These are phyloP conservation scores for Heterobasidion annosum DNA, from an alignment of 1,284 basidiomycete genomes.

Conservation along the genomic window DNA sequence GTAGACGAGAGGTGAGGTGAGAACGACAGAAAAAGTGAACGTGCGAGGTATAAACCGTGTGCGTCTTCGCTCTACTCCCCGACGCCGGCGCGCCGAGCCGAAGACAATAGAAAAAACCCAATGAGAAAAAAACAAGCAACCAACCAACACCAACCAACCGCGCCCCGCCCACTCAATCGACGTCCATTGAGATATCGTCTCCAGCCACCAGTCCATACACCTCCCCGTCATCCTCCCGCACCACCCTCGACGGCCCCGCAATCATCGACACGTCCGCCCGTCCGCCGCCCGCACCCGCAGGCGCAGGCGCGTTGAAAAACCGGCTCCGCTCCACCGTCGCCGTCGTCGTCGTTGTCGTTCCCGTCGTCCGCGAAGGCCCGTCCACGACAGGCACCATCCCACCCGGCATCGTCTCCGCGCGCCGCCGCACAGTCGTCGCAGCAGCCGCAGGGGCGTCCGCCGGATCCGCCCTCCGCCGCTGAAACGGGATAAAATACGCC, in stretches of 20 bases:
- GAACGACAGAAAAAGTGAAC: too few species aligned
- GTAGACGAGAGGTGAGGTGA: too few species aligned
- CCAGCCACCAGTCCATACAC: constrained; percentile 9
- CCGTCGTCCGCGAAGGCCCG: constrained; percentile 2
- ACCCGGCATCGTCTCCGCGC: constrained; percentile 29
- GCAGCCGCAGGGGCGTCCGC: not conserved
- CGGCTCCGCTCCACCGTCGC: not conserved
- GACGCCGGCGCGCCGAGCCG: too few species aligned
- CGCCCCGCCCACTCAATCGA: constrained; percentile 5
- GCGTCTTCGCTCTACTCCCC: too few species aligned
- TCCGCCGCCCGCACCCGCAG: not conserved
- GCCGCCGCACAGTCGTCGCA: constrained; percentile 15
- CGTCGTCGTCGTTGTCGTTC: not conserved
- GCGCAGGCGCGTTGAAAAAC: not conserved
- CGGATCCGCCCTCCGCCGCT: constrained; percentile 1
- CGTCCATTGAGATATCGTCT: constrained; percentile 13
- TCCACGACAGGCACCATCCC: constrained; percentile 18
- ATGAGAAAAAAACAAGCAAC: not conserved
- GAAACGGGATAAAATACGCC: constrained; percentile 5
- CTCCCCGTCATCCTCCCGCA: constrained; percentile 6
- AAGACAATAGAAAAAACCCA: not conserved
- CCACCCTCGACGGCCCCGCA: constrained; percentile 13
- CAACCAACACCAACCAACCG: not conserved
- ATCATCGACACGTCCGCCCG: constrained; percentile 7
- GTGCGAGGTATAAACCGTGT: too few species aligned